Conservation (phyloP, 768 basidiomycete species). For the Lentinula lateritia region DNA sequence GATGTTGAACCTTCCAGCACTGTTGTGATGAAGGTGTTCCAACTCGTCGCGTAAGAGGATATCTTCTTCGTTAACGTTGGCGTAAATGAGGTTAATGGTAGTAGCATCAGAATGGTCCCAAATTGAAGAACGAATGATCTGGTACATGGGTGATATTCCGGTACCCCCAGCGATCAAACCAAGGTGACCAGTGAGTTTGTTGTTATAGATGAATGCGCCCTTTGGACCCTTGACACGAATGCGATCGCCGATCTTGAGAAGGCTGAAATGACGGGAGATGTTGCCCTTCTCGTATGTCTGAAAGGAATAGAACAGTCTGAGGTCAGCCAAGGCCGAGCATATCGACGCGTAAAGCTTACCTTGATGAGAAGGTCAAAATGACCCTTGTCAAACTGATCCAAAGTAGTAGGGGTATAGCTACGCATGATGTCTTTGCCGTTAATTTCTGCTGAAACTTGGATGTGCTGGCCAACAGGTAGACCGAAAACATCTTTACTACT, state of each 20-base stretch:
- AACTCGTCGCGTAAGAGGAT: slow-evolving; percentile 89
- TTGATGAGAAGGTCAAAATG: slow-evolving; percentile 97
- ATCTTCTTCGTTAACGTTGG: slow-evolving; percentile 90
- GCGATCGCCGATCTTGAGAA: slow-evolving; percentile 82
- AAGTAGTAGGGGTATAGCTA: slow-evolving; percentile 93
- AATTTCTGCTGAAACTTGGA: slow-evolving; percentile 85
- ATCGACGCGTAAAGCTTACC: slow-evolving; percentile 35
- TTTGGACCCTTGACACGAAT: slow-evolving; percentile 94
- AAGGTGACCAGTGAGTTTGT: slow-evolving; percentile 67
- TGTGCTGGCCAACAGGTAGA: slow-evolving; percentile 95
- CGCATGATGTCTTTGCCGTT: slow-evolving; percentile 86
- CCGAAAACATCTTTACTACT: slow-evolving; percentile 73
- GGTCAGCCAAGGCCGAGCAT: background rate
- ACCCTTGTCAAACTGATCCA: slow-evolving; percentile 80
- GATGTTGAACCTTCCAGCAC: slow-evolving; percentile 58
- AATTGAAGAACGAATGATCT: slow-evolving; percentile 92
- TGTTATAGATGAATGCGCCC: slow-evolving; percentile 85
- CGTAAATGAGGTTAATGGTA: slow-evolving; percentile 84
- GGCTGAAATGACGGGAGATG: slow-evolving; percentile 81
- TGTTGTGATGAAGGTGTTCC: slow-evolving; percentile 66
- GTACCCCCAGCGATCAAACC: slow-evolving; percentile 99
- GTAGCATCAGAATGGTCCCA: slow-evolving; percentile 86
- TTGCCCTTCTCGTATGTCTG: slow-evolving; percentile 97
- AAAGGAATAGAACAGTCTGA: slow-evolving; percentile 21
- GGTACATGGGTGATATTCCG: slow-evolving; percentile 98